Percentiles rank a stretch among this genome's conserved stretches.
phyloP scores from a whole-genome alignment of 495 filamentous ascomycete species.

The Annulohypoxylon moriforme region DNA sequence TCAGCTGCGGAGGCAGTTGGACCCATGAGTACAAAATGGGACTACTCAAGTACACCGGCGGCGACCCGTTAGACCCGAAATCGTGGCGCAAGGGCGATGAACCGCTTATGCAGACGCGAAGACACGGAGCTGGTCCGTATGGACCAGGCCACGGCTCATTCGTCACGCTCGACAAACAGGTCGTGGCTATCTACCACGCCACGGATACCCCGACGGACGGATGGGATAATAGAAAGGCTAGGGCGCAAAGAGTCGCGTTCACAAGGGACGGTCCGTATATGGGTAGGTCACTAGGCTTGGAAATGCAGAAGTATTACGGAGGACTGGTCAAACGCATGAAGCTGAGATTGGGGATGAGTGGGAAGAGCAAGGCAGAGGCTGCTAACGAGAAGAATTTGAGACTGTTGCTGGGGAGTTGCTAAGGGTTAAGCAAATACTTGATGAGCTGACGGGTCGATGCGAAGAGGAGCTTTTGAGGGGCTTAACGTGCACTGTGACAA shows the following conservation, averaged over 20 bases:
- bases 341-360: constrained; percentile 14
- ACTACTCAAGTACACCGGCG: constrained; percentile 40
- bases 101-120: constrained; percentile 43
- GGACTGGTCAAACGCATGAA: constrained; percentile 29
- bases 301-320: constrained; percentile 5
- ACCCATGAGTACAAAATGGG: constrained; percentile 53
- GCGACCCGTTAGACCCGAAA: constrained; percentile 42
- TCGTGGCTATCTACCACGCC: constrained; percentile 49
- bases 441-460: background rate
- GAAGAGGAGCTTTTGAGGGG: no score
- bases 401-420: constrained; percentile 33
- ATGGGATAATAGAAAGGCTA: constrained; percentile 45
- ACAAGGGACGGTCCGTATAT: constrained; percentile 47
- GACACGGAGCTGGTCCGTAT: constrained; percentile 36
- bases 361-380: constrained; percentile 8
- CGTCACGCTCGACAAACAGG: constrained; percentile 31
- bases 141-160: constrained; percentile 49
- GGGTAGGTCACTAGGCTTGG: constrained; percentile 41
- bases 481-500: no score
- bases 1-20: constrained; percentile 47
- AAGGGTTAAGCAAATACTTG: constrained; percentile 1
- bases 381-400: constrained; percentile 35
- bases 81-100: constrained; percentile 47
- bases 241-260: constrained; percentile 45
- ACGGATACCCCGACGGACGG: constrained; percentile 47